Evolutionary conservation across 805 yeast species (phyloP).

Genomic region (Debaryomyces hansenii): DNA sequence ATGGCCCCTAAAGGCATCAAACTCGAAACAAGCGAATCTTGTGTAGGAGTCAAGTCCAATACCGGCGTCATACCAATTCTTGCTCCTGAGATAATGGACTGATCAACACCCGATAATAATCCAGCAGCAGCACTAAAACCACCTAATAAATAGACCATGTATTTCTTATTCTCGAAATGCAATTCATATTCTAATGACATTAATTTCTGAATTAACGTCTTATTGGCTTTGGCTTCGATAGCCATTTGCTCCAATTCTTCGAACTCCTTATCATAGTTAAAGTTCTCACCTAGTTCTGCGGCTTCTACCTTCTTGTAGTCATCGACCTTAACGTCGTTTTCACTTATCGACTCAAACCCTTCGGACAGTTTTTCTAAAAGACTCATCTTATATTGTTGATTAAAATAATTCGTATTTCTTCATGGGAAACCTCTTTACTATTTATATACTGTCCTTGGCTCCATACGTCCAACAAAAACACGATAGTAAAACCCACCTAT

Average conservation of each 20-base stretch:
- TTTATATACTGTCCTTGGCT: neutral
- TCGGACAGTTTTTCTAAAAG: slow-evolving; percentile 3
- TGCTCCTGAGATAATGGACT: slow-evolving; percentile 67
- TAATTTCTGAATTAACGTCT: slow-evolving; percentile 38
- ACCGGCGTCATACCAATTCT: slow-evolving; percentile 47
- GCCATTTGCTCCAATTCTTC: slow-evolving; percentile 32
- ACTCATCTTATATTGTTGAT: neutral
- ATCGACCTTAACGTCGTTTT: slow-evolving; percentile 2
- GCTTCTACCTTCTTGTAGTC: slow-evolving; percentile 1
- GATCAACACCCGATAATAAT: slow-evolving; percentile 65
- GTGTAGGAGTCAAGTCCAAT: slow-evolving; percentile 38
- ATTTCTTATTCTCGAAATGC: slow-evolving; percentile 43
- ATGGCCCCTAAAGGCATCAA: slow-evolving; percentile 72
- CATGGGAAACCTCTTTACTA: neutral
- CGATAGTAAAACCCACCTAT: too few species aligned
- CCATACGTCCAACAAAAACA: neutral
- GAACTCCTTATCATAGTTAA: slow-evolving; percentile 36
- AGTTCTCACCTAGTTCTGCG: slow-evolving; percentile 10
- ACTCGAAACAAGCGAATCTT: slow-evolving; percentile 55
- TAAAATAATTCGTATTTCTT: neutral
- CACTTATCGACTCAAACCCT: neutral
- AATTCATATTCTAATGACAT: slow-evolving; percentile 35
- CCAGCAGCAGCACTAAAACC: slow-evolving; percentile 61
- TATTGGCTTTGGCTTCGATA: slow-evolving; percentile 25
- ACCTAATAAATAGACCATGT: slow-evolving; percentile 53